Conservation (phyloP, 1,284 basidiomycete genomes). For the Anthracocystis panici-leucophaei region DNA sequence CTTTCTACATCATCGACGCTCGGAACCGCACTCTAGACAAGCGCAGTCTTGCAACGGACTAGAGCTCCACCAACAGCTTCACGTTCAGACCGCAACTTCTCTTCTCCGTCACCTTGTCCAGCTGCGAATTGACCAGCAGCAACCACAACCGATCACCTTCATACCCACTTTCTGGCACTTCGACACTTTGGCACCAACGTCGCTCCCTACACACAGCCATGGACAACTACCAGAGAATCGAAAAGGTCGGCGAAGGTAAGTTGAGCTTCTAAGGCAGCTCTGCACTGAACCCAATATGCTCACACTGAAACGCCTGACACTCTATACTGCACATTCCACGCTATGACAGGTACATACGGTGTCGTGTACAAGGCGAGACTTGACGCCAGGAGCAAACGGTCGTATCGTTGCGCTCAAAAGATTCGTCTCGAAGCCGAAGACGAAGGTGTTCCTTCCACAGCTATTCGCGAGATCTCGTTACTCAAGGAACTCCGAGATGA, state of each 20-base stretch:
- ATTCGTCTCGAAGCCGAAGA: conserved; percentile 98
- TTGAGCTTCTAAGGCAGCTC: background rate
- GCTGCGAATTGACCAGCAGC: background rate
- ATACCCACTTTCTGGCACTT: background rate
- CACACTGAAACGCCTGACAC: conserved; percentile 2
- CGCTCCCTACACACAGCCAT: conserved; percentile 46
- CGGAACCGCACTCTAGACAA: no score
- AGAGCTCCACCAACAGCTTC: background rate
- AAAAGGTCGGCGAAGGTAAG: conserved; percentile 75
- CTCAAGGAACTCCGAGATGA: conserved; percentile 96
- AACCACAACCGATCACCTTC: background rate
- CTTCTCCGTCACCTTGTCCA: background rate
- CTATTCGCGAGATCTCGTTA: conserved; percentile 95
- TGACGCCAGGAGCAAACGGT: conserved; percentile 77
- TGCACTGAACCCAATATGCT: background rate
- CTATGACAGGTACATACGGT: conserved; percentile 87
- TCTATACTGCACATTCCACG: background rate
- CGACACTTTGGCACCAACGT: background rate
- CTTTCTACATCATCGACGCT: background rate
- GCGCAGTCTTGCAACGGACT: background rate
- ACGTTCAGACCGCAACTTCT: background rate
- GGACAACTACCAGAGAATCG: conserved; percentile 77
- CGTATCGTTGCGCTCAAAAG: conserved; percentile 78
- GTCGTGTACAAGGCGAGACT: conserved; percentile 81
- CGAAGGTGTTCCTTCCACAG: conserved; percentile 96